Evolutionary conservation across 352 stramenopile species (phyloP).

Genomic region (Phytopythium boreale): DNA sequence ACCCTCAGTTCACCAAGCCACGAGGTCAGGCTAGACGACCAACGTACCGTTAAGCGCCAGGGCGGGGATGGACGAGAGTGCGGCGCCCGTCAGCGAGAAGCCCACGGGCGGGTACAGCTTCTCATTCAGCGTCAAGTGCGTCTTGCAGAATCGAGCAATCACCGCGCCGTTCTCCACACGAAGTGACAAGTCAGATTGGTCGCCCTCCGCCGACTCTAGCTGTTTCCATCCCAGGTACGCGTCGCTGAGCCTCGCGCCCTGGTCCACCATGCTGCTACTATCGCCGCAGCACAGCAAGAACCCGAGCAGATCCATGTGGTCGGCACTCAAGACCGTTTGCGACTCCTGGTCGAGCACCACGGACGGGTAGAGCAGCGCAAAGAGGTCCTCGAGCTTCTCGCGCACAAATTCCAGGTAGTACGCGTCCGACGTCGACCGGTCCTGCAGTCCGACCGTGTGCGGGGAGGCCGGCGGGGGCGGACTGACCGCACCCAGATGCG

Average conservation of each 20-base stretch:
- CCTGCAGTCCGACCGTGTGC: conserved; percentile 73
- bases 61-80: conserved; percentile 19
- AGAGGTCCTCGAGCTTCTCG: conserved; percentile 76
- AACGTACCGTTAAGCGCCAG: conserved; percentile 34
- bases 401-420: conserved; percentile 82
- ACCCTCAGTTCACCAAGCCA: conserved; percentile 12
- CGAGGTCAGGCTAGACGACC: not conserved
- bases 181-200: conserved; percentile 10
- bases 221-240: conserved; percentile 66
- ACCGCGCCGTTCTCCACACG: conserved; percentile 55
- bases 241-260: conserved; percentile 53
- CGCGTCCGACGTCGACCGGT: conserved; percentile 72
- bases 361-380: conserved; percentile 64
- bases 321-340: conserved; percentile 45
- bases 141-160: conserved; percentile 76
- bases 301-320: conserved; percentile 69
- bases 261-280: conserved; percentile 41
- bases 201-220: conserved; percentile 14
- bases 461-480: conserved; percentile 64
- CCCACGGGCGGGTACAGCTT: conserved; percentile 75
- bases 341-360: conserved; percentile 49
- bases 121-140: conserved; percentile 71
- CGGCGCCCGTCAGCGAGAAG: conserved; percentile 38
- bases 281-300: conserved; percentile 69
- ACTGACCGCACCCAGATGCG: conserved; percentile 48